phyloP scores from a whole-genome alignment of 306 rosid genomes.

The Citrullus colocynthis region DNA sequence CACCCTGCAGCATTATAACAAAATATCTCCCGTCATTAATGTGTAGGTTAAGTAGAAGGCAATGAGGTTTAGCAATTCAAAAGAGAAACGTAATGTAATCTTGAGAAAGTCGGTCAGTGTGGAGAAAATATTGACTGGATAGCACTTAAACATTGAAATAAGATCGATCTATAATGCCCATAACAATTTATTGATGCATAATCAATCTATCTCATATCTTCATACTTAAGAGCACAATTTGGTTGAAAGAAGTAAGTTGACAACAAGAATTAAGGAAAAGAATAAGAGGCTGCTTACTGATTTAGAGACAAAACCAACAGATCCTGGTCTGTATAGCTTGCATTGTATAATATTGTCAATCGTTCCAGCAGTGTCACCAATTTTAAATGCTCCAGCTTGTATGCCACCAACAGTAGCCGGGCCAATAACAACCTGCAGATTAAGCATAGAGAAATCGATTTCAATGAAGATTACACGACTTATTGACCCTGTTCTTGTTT shows the following conservation, averaged over 20 bases:
- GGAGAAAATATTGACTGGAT: neutral
- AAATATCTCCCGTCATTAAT: neutral
- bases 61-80: neutral
- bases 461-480: neutral
- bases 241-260: neutral
- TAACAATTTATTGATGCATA: neutral
- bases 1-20: conserved; percentile 58
- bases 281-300: conserved; percentile 35
- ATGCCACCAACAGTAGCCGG: conserved; percentile 99
- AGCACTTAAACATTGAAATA: neutral
- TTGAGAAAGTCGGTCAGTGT: neutral
- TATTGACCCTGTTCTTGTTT: neutral
- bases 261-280: conserved; percentile 1
- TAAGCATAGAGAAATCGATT: neutral
- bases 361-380: conserved; percentile 98
- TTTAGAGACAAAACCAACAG: conserved; percentile 99
- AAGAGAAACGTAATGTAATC: neutral
- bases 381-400: conserved; percentile 99
- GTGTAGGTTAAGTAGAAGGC: neutral
- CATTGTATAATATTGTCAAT: conserved; percentile 83
- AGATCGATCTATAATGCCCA: neutral
- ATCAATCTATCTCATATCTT: neutral
- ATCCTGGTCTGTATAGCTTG: conserved; percentile 99
- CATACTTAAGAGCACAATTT: neutral
- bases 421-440: conserved; percentile 73